Evolutionary conservation across 2,329 filamentous ascomycete genomes (phyloP).

Genomic region (Colletotrichum tanaceti): DNA sequence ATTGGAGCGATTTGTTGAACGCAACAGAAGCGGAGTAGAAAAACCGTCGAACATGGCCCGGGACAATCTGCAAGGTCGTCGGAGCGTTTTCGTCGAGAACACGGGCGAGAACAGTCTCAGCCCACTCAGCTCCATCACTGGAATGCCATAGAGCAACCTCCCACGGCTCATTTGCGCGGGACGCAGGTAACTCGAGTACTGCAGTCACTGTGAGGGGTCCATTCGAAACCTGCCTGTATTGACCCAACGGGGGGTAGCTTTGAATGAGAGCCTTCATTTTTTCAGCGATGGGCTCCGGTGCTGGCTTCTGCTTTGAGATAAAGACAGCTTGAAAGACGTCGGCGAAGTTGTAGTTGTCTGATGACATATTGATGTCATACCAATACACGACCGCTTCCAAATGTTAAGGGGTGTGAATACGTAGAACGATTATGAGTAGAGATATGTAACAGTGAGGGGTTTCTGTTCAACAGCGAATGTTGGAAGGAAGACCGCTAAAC

Average conservation of each 20-base stretch:
- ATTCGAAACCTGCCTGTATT: slow-evolving; percentile 71
- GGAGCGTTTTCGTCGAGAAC: slow-evolving; percentile 51
- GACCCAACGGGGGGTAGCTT: slow-evolving; percentile 78
- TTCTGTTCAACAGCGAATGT: slow-evolving; percentile 12
- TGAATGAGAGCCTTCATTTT: slow-evolving; percentile 55
- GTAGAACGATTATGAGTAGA: background rate
- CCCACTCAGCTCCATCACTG: slow-evolving; percentile 65
- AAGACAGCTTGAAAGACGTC: slow-evolving; percentile 53
- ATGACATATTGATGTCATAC: slow-evolving; percentile 38
- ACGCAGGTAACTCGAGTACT: slow-evolving; percentile 73
- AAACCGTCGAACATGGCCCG: slow-evolving; percentile 22
- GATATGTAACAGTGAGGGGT: slow-evolving; percentile 21
- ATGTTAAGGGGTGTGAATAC: background rate
- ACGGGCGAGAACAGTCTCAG: slow-evolving; percentile 60
- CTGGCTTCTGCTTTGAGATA: slow-evolving; percentile 53
- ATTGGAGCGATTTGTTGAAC: slow-evolving; percentile 64
- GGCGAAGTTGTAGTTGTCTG: slow-evolving; percentile 48
- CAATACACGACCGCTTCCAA: background rate
- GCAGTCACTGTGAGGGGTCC: slow-evolving; percentile 71
- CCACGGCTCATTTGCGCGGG: slow-evolving; percentile 69
- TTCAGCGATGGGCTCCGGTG: slow-evolving; percentile 45
- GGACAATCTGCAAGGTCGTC: slow-evolving; percentile 60
- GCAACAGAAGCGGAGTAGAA: slow-evolving; percentile 49
- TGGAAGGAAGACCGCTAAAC: slow-evolving; percentile 9
- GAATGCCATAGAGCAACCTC: slow-evolving; percentile 81